Conservation (phyloP, 1,139 yeast species). For the Geotrichum reessii region DNA sequence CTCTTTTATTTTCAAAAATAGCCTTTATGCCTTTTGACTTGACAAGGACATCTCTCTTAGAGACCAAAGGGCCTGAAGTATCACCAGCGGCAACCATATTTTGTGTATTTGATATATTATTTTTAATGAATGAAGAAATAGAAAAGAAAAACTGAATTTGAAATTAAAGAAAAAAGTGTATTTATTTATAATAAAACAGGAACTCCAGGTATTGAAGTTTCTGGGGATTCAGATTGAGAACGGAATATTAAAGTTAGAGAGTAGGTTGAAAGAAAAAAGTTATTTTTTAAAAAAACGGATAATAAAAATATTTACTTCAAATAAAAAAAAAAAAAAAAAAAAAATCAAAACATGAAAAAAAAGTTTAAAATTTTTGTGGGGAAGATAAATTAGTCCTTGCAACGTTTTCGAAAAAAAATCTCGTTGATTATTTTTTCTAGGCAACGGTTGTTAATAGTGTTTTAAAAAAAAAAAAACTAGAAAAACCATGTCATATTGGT, state of each 20-base stretch:
- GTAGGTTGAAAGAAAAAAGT: background rate
- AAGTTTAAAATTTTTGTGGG: background rate
- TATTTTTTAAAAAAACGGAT: background rate
- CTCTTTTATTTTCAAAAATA: constrained; percentile 24
- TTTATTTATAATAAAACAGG: background rate
- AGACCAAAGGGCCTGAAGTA: constrained; percentile 9
- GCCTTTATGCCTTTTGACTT: constrained; percentile 33
- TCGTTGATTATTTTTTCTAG: background rate
- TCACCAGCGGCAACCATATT: constrained; percentile 9
- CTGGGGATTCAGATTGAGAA: background rate
- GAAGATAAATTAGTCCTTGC: background rate
- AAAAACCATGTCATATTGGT: no score
- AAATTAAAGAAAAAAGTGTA: background rate
- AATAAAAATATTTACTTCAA: background rate
- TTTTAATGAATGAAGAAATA: background rate
- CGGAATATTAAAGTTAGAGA: background rate
- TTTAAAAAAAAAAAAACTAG: background rate
- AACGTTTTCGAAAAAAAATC: background rate
- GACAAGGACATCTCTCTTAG: constrained; percentile 12
- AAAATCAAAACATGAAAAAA: background rate
- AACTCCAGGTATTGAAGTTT: background rate
- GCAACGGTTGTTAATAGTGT: background rate
- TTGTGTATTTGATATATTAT: background rate
- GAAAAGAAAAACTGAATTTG: background rate
- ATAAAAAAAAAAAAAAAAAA: no score